phyloP scores from a whole-genome alignment of 768 basidiomycete species.

The Lanmaoa rubissima region DNA sequence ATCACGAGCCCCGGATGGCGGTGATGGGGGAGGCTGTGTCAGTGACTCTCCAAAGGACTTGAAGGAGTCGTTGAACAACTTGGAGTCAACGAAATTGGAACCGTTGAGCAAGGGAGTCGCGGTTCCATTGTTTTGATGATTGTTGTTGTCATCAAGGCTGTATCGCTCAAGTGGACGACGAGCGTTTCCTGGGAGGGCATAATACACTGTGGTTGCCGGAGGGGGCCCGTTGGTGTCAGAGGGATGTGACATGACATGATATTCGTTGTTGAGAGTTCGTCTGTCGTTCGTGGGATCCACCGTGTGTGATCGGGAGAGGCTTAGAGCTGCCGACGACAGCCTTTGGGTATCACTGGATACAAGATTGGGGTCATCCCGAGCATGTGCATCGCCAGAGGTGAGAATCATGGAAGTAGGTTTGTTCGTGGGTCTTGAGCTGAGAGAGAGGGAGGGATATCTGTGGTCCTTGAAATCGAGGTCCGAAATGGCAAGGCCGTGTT shows the following conservation, averaged over 20 bases:
- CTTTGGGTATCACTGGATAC: slow-evolving; percentile 13
- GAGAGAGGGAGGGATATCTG: slow-evolving; percentile 46
- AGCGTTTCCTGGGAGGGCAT: slow-evolving; percentile 43
- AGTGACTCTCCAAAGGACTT: slow-evolving; percentile 32
- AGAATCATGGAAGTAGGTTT: slow-evolving; percentile 31
- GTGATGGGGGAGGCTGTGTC: slow-evolving; percentile 23
- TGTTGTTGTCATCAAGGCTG: slow-evolving; percentile 45
- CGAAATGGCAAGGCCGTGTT: slow-evolving; percentile 51
- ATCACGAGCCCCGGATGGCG: slow-evolving; percentile 22
- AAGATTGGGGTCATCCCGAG: slow-evolving; percentile 21
- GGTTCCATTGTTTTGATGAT: slow-evolving; percentile 17
- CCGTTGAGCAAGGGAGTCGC: slow-evolving; percentile 25
- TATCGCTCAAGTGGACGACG: slow-evolving; percentile 52
- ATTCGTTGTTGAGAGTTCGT: slow-evolving; percentile 26
- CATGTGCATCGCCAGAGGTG: slow-evolving; percentile 26
- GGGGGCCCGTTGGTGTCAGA: slow-evolving; percentile 21
- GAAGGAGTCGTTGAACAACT: slow-evolving; percentile 29
- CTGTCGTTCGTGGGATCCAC: slow-evolving; percentile 19
- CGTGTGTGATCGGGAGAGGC: slow-evolving; percentile 13
- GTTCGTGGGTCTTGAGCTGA: slow-evolving; percentile 23
- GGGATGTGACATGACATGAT: slow-evolving; percentile 15
- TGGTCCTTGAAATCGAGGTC: slow-evolving; percentile 65
- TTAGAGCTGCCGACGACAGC: slow-evolving; percentile 10
- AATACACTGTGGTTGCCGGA: slow-evolving; percentile 38
- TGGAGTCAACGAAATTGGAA: slow-evolving; percentile 27